phyloP scores from a whole-genome alignment of 2,329 filamentous ascomycete genomes.

The Rachicladosporium sp. region DNA sequence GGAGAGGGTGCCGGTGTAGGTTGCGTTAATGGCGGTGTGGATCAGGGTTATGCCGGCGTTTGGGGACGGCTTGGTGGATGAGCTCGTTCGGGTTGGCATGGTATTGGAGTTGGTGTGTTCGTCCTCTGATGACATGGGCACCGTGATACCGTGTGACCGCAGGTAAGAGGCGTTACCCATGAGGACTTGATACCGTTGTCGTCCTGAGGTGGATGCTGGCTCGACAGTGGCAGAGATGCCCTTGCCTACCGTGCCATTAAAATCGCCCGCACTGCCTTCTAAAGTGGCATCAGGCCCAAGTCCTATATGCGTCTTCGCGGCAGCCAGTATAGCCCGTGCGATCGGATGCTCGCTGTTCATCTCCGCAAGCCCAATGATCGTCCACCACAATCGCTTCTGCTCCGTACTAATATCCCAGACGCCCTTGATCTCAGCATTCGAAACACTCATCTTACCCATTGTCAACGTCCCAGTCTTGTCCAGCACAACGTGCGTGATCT shows the following conservation, averaged over 20 bases:
- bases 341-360: constrained; percentile 93
- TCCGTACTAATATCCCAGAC: constrained; percentile 58
- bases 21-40: constrained; percentile 73
- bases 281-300: constrained; percentile 60
- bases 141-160: constrained; percentile 52
- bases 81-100: constrained; percentile 20
- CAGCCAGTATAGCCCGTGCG: constrained; percentile 69
- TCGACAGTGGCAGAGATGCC: constrained; percentile 76
- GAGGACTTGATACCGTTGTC: constrained; percentile 62
- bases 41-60: constrained; percentile 72
- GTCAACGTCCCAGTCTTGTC: constrained; percentile 97
- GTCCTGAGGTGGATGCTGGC: constrained; percentile 55
- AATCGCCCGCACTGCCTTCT: constrained; percentile 75
- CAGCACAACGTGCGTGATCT: constrained; percentile 77
- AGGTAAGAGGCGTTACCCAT: constrained; percentile 75
- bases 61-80: constrained; percentile 26
- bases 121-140: constrained; percentile 42
- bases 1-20: constrained; percentile 69
- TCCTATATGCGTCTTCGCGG: constrained; percentile 64
- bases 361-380: constrained; percentile 87
- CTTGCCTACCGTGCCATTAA: constrained; percentile 69
- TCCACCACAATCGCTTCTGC: constrained; percentile 77
- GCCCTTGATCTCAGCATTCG: constrained; percentile 52
- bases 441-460: constrained; percentile 88
- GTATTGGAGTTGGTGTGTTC: constrained; percentile 37